Base-by-base conservation (phyloP, 768 basidiomycete species). In the Termitomyces sp. region DNA sequence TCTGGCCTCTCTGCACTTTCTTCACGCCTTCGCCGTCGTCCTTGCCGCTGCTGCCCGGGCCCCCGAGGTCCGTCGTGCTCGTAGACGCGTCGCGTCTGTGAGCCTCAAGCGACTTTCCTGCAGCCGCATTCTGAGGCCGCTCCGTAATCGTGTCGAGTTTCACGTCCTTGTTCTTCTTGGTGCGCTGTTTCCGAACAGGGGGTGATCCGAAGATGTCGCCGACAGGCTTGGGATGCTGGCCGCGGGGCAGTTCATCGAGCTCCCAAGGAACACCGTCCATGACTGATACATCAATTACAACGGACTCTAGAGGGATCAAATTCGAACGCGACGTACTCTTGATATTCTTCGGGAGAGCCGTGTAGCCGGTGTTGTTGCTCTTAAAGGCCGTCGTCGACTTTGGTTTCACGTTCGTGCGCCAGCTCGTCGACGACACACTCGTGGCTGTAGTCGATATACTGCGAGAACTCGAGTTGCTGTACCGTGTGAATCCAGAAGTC, bases 1-100 rank as follows among this genome's bases (percentile, higher is more conserved):
- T 94, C 77, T 94, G 93, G 49, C 88, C 90, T 73, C 87, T 93
- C 76, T 92, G 87, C 66, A 90, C 87, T 75, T 89, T 92, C 80
- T 90, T 82, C 50, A 74, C 73, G 50, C 78, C 76, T 34, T 81
- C 79, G 56, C 73, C 68, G 22, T 76, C 78, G 55, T 80, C 82
- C 52, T 77, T 77, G 47, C 71, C 70, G 59, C 62, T 65, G 41
- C 62, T 65, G 41, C 62, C 59, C 13, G 60, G 56, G 51, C 77
- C 76, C 49, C 73, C 72, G 15, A 90, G 81, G 67, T 91, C 90
- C 37, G 86, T 87, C 52, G 86, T 88, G 65, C 88, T 90, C 53
- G 86, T 87, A 60, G 84, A 79, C 24, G 87, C 88, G 68, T 91
- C 89, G 64, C 69, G 76, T 54, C 81, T 76, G 62, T 76, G 72